Conservation (phyloP, 2,329 filamentous ascomycete genomes). For the Fusarium scirpi region DNA sequence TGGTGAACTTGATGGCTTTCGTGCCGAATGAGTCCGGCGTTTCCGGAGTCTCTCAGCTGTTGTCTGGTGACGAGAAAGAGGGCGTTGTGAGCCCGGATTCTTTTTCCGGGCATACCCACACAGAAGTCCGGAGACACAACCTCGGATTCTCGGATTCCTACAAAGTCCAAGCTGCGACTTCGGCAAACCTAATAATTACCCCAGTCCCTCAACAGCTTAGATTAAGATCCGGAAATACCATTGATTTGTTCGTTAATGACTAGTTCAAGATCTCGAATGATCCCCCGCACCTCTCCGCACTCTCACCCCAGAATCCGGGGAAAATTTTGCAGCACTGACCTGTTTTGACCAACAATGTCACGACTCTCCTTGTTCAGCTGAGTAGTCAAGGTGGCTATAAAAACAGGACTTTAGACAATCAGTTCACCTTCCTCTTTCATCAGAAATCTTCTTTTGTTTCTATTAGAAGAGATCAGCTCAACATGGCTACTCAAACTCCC, state of each 20-base stretch:
- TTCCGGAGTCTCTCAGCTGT: background rate
- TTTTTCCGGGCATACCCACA: background rate
- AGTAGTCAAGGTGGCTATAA: background rate
- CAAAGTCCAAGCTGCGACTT: too few relatives aligned
- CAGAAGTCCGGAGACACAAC: background rate
- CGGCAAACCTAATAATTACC: constrained; percentile 1
- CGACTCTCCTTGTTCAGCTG: background rate
- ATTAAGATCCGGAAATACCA: background rate
- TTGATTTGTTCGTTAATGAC: background rate
- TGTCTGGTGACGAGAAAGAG: rapidly evolving
- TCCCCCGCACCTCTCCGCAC: constrained; percentile 35
- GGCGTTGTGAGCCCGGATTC: rapidly evolving
- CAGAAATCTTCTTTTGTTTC: background rate
- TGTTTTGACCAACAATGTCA: background rate
- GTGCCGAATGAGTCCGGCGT: constrained; percentile 17
- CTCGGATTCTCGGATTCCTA: background rate
- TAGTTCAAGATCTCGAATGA: constrained; percentile 2
- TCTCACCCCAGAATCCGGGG: constrained; percentile 21
- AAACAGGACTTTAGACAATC: background rate
- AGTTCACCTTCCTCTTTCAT: background rate
- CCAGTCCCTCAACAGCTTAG: background rate
- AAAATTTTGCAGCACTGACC: constrained; percentile 6
- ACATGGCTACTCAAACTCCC: constrained; percentile 21
- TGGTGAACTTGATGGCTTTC: background rate
- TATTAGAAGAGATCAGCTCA: constrained; percentile 4